Conservation (phyloP, 2,329 filamentous ascomycete genomes). For the Colletotrichum kahawae region DNA sequence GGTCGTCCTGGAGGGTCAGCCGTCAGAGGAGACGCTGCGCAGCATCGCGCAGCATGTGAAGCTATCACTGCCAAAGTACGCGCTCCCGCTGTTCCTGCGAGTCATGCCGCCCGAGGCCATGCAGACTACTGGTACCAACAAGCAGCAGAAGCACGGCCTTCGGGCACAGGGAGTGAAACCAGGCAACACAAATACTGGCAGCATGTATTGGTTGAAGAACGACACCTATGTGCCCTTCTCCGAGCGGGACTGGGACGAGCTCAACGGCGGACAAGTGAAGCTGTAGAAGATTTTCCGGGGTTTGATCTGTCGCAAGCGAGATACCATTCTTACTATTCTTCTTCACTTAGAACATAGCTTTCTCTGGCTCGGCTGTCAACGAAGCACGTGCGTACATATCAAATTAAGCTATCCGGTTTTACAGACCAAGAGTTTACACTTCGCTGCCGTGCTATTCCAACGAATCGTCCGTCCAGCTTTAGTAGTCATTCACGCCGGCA, state of each 20-base stretch:
- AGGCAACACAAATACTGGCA: conserved; percentile 50
- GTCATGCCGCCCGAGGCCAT: conserved; percentile 61
- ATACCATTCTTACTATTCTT: conserved; percentile 6
- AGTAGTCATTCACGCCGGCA: neutral
- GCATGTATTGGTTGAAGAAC: conserved; percentile 68
- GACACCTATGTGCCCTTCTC: conserved; percentile 73
- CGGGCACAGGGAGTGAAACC: conserved; percentile 78
- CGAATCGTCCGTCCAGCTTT: neutral
- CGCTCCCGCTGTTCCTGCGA: conserved; percentile 79
- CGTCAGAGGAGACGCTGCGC: conserved; percentile 51
- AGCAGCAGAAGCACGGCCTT: conserved; percentile 82
- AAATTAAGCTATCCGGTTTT: neutral
- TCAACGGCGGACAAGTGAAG: conserved; percentile 73
- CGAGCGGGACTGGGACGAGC: conserved; percentile 68
- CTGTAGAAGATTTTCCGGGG: conserved; percentile 49
- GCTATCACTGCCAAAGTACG: conserved; percentile 71
- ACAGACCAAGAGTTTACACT: neutral
- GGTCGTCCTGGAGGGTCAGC: conserved; percentile 59
- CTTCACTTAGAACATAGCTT: neutral
- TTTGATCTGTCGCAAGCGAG: conserved; percentile 4
- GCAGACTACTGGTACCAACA: conserved; percentile 82
- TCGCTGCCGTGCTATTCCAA: neutral
- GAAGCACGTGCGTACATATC: neutral
- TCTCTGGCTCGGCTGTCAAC: neutral
- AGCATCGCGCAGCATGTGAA: conserved; percentile 66